Percentiles rank a stretch among this genome's conserved stretches.
phyloP scores from a whole-genome alignment of 768 basidiomycete species.

The Suillus weaverae region DNA sequence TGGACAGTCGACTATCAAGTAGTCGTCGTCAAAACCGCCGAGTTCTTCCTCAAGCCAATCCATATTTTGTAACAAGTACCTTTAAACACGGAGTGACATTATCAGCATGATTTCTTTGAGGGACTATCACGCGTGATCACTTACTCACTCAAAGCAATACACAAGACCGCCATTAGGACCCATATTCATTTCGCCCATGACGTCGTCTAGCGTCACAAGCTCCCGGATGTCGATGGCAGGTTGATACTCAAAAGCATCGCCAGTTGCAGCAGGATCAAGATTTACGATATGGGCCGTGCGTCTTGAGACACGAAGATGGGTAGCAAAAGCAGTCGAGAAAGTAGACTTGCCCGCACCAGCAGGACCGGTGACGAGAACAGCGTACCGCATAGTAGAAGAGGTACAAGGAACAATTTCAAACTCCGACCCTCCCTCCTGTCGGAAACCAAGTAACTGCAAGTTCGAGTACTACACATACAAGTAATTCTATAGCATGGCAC shows the following conservation, averaged over 20 bases:
- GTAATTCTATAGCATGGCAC: slow-evolving; percentile 51
- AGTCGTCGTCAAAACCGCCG: slow-evolving; percentile 94
- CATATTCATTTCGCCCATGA: slow-evolving; percentile 92
- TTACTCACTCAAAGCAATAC: slow-evolving; percentile 99
- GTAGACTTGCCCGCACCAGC: slow-evolving; percentile 98
- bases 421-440: slow-evolving; percentile 22
- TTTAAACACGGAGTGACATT: slow-evolving; percentile 30
- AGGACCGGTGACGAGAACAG: slow-evolving; percentile 89
- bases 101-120: not conserved
- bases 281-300: slow-evolving; percentile 92
- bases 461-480: slow-evolving; percentile 14
- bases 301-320: slow-evolving; percentile 80
- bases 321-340: slow-evolving; percentile 84
- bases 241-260: slow-evolving; percentile 86
- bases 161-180: slow-evolving; percentile 97
- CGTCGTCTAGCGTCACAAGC: slow-evolving; percentile 89
- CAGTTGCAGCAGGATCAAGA: slow-evolving; percentile 90
- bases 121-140: slow-evolving; percentile 30
- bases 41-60: slow-evolving; percentile 98
- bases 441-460: slow-evolving; percentile 4
- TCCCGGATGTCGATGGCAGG: slow-evolving; percentile 94
- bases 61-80: slow-evolving; percentile 95
- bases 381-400: slow-evolving; percentile 68
- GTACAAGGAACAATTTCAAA: slow-evolving; percentile 25
- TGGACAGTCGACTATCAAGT: slow-evolving; percentile 90